These are phyloP conservation scores for Kwoniella newhampshirensis DNA, from an alignment of 768 basidiomycete genomes.

Conservation along the genomic window DNA sequence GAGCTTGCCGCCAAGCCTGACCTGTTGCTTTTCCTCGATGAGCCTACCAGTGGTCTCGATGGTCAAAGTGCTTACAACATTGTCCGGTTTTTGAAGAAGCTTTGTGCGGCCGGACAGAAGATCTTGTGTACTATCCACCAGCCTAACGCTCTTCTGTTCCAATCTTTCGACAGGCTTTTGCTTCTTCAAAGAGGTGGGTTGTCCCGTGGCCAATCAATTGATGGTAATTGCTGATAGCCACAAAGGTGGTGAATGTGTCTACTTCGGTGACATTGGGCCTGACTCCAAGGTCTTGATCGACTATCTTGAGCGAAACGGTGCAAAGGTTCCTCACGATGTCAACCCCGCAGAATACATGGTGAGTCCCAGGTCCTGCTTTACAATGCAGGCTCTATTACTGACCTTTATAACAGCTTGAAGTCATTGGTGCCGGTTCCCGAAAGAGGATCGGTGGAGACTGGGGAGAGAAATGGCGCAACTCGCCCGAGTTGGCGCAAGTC, in stretches of 20 bases:
- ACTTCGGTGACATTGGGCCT: slow-evolving; percentile 63
- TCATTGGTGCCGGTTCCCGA: slow-evolving; percentile 63
- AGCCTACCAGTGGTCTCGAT: slow-evolving; percentile 78
- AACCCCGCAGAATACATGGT: slow-evolving; percentile 71
- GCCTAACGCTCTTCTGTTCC: slow-evolving; percentile 81
- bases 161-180: slow-evolving; percentile 75
- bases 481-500: slow-evolving; percentile 59
- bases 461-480: slow-evolving; percentile 80
- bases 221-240: background rate
- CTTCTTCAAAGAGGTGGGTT: slow-evolving; percentile 67
- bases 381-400: background rate
- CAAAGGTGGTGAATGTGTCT: slow-evolving; percentile 64
- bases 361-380: slow-evolving; percentile 1
- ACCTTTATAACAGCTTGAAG: slow-evolving; percentile 45
- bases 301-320: slow-evolving; percentile 76
- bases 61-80: slow-evolving; percentile 54
- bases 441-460: slow-evolving; percentile 72
- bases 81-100: slow-evolving; percentile 65
- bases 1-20: slow-evolving; percentile 84
- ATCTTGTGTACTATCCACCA: slow-evolving; percentile 91
- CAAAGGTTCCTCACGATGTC: slow-evolving; percentile 64
- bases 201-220: too few species aligned
- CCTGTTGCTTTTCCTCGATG: slow-evolving; percentile 79
- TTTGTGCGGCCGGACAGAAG: slow-evolving; percentile 78
- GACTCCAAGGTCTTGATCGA: slow-evolving; percentile 64